Evolutionary conservation across 1,139 yeast species (phyloP).

Genomic region (Candida labiduridarum): DNA sequence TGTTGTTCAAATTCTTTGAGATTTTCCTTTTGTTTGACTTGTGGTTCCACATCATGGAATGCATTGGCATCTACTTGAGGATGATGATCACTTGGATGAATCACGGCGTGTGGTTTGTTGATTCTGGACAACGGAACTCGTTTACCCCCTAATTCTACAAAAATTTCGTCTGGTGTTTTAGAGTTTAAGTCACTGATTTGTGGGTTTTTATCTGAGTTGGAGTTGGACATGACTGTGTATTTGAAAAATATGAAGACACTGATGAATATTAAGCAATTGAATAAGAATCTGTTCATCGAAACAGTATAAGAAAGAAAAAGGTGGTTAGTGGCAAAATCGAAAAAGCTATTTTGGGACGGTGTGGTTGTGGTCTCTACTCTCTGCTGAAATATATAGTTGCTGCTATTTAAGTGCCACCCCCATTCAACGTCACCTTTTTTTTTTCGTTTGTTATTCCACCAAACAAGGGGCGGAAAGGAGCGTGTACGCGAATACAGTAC

Average conservation of each 20-base stretch:
- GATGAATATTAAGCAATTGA: conserved; percentile 12
- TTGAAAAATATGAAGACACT: conserved; percentile 12
- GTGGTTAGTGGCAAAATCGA: not conserved
- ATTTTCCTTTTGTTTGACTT: conserved; percentile 29
- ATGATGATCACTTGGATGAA: conserved; percentile 28
- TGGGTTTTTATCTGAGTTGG: conserved; percentile 5
- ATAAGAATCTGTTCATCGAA: conserved; percentile 15
- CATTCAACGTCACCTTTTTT: no score
- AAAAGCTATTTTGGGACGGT: not conserved
- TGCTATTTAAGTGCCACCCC: not conserved
- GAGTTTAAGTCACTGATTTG: conserved; percentile 17
- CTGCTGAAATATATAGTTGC: not conserved
- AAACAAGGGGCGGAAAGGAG: no score
- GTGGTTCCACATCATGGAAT: conserved; percentile 29
- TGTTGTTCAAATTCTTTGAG: conserved; percentile 12
- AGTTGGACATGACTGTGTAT: conserved; percentile 7
- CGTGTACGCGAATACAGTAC: no score
- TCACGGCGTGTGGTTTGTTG: conserved; percentile 46
- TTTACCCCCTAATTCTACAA: conserved; percentile 39
- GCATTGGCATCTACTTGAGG: conserved; percentile 13
- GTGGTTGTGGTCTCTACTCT: not conserved
- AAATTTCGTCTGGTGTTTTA: conserved; percentile 26
- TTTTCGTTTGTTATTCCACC: no score
- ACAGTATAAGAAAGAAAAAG: not conserved
- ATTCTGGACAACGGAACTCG: conserved; percentile 39